Evolutionary conservation across 2,329 filamentous ascomycete species (phyloP), one percentile per base, ranked within the genome.

Genomic region (Phialemonium atrogriseum): DNA sequence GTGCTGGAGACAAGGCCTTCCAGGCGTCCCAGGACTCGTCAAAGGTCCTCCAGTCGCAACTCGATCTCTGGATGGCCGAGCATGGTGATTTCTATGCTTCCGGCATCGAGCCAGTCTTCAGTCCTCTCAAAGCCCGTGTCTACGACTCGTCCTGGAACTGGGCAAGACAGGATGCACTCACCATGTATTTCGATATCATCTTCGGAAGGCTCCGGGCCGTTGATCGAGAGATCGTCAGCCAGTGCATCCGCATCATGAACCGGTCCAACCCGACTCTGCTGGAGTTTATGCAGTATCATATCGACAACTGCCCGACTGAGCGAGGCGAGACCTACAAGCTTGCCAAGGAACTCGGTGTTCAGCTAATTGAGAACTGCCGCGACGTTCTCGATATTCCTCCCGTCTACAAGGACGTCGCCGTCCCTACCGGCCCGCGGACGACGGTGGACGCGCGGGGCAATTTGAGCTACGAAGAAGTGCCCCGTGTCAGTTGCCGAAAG

Each of bases 131-230:
- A 60, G 91, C 91, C 19, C 83, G 91, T 53, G 80, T 91, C 8
- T 98, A 98, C 62, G 91, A 98, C 58, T 96, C 91, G 0, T 93
- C 87, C 1, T 98, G 91, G 91, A 98, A 98, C 59, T 98, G 91
- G 91, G 91, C 87, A 40, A 82, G 91, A 32, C 91, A 98, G 56
- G 91, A 98, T 58, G 91, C 89, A 17, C 76, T 98, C 33, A 91
- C 74, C 66, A 98, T 98, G 89, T 98, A 91, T 68, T 98, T 87
- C 63, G 91, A 98, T 52, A 93, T 98, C 52, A 95, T 98, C 52
- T 98, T 98, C 49, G 91, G 91, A 36, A 79, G 91, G 39, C 77
- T 98, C 33, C 78, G 91, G 66, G 85, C 80, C 30, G 84, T 98
- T 24, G 91, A 98, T 51, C 84, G 91, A 42, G 91, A 98, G 59